Evolutionary conservation across 2,329 filamentous ascomycete species (phyloP).

Genomic region (Colletotrichum endophyticum): DNA sequence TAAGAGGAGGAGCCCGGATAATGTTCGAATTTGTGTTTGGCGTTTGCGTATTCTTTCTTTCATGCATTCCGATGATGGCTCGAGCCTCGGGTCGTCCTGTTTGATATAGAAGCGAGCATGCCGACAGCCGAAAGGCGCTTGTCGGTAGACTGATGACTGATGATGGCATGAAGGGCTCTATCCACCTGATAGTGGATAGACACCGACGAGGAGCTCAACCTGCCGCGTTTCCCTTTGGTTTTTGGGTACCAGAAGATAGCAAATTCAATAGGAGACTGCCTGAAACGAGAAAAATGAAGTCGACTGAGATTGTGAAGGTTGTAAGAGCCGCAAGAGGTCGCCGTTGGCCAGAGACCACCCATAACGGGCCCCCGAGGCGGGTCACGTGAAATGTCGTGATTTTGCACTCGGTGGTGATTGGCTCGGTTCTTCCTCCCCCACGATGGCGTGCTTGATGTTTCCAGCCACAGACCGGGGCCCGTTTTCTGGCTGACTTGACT

Average conservation of each 20-base stretch:
- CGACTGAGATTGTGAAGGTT: conserved; percentile 10
- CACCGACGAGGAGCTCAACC: conserved; percentile 13
- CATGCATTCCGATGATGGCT: background rate
- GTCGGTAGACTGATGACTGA: conserved; percentile 10
- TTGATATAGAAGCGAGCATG: background rate
- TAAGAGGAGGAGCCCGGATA: conserved; percentile 18
- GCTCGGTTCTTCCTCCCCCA: background rate
- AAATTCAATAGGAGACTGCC: conserved; percentile 2
- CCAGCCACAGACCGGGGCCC: background rate
- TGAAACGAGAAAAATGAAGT: background rate
- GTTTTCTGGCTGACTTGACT: background rate
- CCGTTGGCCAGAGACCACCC: conserved; percentile 13
- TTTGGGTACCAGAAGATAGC: conserved; percentile 16
- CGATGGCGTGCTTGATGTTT: conserved; percentile 18
- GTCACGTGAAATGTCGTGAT: conserved; percentile 26
- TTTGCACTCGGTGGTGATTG: conserved; percentile 17
- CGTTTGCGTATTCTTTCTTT: background rate
- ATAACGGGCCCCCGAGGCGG: background rate
- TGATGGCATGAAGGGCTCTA: conserved; percentile 12
- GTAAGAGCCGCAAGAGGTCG: conserved; percentile 14
- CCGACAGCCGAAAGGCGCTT: conserved; percentile 11
- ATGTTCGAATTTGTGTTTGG: background rate
- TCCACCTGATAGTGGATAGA: conserved; percentile 1
- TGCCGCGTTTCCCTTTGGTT: background rate
- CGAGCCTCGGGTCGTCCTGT: background rate